Percentiles rank a stretch among this genome's conserved stretches.
phyloP scores from a whole-genome alignment of 805 yeast species.

The Saccharomycopsis vini region DNA sequence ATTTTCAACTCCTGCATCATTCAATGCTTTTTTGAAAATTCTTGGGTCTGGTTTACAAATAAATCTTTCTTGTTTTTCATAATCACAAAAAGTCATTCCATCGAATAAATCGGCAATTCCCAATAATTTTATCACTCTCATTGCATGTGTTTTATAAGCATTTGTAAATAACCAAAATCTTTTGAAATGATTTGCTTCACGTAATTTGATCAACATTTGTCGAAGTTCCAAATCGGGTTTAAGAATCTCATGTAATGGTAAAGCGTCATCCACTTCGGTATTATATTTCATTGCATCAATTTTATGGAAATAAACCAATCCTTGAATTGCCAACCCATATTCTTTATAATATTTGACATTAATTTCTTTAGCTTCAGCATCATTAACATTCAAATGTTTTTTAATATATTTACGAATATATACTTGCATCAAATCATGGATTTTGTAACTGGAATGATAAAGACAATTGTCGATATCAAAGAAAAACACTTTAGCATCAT shows the following conservation, averaged over 20 bases:
- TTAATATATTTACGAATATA: conserved; percentile 78
- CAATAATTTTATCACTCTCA: conserved; percentile 65
- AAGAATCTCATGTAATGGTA: conserved; percentile 76
- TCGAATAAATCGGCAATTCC: conserved; percentile 93
- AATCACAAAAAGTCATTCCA: conserved; percentile 90
- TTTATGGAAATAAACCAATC: conserved; percentile 53
- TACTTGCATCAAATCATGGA: conserved; percentile 82
- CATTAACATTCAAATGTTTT: conserved; percentile 47
- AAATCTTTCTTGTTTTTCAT: conserved; percentile 50
- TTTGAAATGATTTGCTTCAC: conserved; percentile 43
- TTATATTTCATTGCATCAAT: conserved; percentile 88
- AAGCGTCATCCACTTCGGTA: conserved; percentile 80
- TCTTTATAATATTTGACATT: conserved; percentile 72
- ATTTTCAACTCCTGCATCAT: conserved; percentile 48
- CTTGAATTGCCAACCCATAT: conserved; percentile 91
- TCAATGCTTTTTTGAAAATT: conserved; percentile 57
- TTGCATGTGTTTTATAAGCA: conserved; percentile 87
- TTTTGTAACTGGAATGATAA: conserved; percentile 62
- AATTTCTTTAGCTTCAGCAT: conserved; percentile 63
- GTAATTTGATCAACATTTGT: conserved; percentile 38
- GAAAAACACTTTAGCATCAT: conserved; percentile 42
- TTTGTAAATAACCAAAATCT: conserved; percentile 89
- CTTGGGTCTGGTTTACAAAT: conserved; percentile 83
- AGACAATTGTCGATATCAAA: conserved; percentile 94
- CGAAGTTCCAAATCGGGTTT: conserved; percentile 51